These are phyloP conservation scores for Candida khao-thaluensis DNA, from an alignment of 805 yeast species.

Conservation along the genomic window DNA sequence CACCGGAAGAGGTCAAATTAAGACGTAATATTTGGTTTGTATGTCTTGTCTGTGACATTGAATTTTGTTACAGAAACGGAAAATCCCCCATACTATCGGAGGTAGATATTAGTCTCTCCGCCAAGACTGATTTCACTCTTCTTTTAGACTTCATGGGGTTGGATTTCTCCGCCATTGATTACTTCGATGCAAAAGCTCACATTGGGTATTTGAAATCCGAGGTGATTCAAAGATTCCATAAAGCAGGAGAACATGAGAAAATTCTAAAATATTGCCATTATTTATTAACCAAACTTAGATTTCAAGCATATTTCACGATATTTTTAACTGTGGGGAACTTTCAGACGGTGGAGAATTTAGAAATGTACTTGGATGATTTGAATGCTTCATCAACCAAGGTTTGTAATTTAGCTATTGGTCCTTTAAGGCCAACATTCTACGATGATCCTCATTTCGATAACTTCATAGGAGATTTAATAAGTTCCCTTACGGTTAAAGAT, in stretches of 20 bases:
- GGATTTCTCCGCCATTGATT: constrained; percentile 1
- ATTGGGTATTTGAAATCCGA: constrained; percentile 4
- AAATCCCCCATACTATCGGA: constrained; percentile 36
- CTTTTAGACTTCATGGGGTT: background rate
- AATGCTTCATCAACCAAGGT: constrained; percentile 25
- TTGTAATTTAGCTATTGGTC: constrained; percentile 15
- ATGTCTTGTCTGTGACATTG: constrained; percentile 36
- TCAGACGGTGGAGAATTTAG: constrained; percentile 20
- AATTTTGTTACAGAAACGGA: constrained; percentile 37
- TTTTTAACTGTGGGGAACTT: constrained; percentile 28
- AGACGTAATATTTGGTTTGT: constrained; percentile 35
- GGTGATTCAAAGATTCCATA: constrained; percentile 2
- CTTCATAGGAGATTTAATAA: background rate
- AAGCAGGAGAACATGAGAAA: background rate
- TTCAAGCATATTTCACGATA: constrained; percentile 28
- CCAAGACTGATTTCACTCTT: constrained; percentile 8
- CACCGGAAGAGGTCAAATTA: constrained; percentile 19
- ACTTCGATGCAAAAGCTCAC: constrained; percentile 9
- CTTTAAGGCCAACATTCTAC: constrained; percentile 29
- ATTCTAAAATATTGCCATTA: constrained; percentile 9
- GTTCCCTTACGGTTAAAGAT: background rate
- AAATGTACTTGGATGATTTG: constrained; percentile 23
- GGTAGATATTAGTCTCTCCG: constrained; percentile 1
- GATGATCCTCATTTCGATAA: constrained; percentile 31
- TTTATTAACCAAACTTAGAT: constrained; percentile 24